phyloP scores from a whole-genome alignment of 1,284 basidiomycete genomes.

The Cutaneotrichosporon sp. region DNA sequence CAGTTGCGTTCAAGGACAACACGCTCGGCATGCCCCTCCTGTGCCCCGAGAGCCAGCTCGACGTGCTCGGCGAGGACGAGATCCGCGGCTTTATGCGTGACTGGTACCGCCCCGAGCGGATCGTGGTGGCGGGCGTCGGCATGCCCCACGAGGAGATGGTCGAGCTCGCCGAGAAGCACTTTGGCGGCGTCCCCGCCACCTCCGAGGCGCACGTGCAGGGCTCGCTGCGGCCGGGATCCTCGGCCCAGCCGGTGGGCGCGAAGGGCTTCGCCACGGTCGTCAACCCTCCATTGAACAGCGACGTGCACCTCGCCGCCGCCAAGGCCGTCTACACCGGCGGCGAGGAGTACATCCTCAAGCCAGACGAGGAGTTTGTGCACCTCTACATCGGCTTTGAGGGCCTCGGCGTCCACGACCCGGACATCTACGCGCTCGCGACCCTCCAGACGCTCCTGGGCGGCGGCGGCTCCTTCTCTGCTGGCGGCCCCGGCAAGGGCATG shows the following conservation, averaged over 20 bases:
- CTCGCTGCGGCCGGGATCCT: conserved; percentile 48
- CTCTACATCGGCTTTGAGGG: conserved; percentile 93
- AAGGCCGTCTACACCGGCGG: conserved; percentile 83
- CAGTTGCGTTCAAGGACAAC: conserved; percentile 75
- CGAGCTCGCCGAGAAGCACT: conserved; percentile 77
- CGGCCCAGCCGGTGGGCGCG: conserved; percentile 66
- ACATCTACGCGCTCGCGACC: conserved; percentile 91
- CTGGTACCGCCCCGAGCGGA: conserved; percentile 90
- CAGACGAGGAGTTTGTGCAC: conserved; percentile 81
- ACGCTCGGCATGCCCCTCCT: conserved; percentile 87
- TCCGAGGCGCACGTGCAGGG: conserved; percentile 29
- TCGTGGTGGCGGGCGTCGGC: conserved; percentile 92
- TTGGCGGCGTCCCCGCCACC: conserved; percentile 66
- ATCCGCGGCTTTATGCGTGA: conserved; percentile 70
- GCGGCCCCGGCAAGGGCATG: conserved; percentile 98
- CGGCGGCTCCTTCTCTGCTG: conserved; percentile 69
- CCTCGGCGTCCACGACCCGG: conserved; percentile 86
- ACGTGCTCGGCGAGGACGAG: conserved; percentile 65
- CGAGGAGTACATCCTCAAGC: conserved; percentile 64
- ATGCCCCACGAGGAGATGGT: conserved; percentile 88
- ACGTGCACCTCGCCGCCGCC: conserved; percentile 53
- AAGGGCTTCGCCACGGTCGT: conserved; percentile 46
- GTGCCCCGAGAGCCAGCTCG: conserved; percentile 81
- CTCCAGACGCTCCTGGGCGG: conserved; percentile 95
- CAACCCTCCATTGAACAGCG: conserved; percentile 30